These are phyloP conservation scores for Globisporangium spiculum DNA, from an alignment of 352 stramenopile species.

Conservation along the genomic window DNA sequence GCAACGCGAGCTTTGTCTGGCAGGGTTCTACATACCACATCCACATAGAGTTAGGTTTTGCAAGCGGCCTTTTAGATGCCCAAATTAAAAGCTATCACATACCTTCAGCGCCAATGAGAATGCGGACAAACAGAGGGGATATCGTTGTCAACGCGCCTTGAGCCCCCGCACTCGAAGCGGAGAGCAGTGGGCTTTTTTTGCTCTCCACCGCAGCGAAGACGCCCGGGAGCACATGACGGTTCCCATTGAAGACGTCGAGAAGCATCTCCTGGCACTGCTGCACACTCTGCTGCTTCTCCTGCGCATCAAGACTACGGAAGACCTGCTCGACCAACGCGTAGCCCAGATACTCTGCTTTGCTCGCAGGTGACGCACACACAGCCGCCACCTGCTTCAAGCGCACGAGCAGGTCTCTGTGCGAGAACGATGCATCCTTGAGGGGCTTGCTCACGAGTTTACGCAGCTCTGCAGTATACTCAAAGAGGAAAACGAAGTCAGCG, in stretches of 20 bases:
- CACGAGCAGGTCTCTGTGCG: constrained; percentile 1
- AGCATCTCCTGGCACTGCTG: constrained; percentile 19
- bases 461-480: background rate
- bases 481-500: background rate
- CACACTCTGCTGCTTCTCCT: constrained; percentile 1
- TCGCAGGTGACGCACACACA: constrained; percentile 39
- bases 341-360: constrained; percentile 53
- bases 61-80: background rate
- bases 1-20: constrained; percentile 25
- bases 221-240: constrained; percentile 31
- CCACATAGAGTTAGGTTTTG: background rate
- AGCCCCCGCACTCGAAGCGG: background rate
- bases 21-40: constrained; percentile 18
- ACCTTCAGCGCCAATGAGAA: constrained; percentile 34
- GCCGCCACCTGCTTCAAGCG: constrained; percentile 36
- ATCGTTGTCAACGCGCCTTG: constrained; percentile 20
- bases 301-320: constrained; percentile 17
- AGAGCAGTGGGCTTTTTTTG: constrained; percentile 7
- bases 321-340: constrained; percentile 36
- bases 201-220: constrained; percentile 38
- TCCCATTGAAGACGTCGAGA: constrained; percentile 41
- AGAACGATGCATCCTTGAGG: background rate
- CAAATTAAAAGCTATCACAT: background rate
- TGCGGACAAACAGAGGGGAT: constrained; percentile 28
- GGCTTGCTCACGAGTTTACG: background rate